These are phyloP conservation scores for Schizonepeta tenuifolia DNA, from an alignment of 257 asterid species.

Conservation along the genomic window DNA sequence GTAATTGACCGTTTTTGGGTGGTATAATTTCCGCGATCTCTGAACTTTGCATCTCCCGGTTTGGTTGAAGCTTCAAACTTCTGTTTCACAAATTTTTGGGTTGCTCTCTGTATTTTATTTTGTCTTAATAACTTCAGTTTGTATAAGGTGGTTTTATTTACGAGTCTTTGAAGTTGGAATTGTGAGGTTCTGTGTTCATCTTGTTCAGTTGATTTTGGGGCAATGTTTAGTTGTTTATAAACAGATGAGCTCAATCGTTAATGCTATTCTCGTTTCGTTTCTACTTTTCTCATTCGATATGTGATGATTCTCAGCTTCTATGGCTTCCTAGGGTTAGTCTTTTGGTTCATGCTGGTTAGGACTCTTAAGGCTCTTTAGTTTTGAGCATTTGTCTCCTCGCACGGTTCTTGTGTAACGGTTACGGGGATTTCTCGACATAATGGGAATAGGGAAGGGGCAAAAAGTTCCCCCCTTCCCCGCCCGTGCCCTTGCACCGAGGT, in stretches of 20 bases:
- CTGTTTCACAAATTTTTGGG: not conserved
- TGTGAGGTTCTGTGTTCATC: no score
- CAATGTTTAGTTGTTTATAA: not conserved
- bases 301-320: not conserved
- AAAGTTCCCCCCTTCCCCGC: no score
- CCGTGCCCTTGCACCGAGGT: no score
- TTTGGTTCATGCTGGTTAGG: no score
- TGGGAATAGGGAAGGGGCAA: no score
- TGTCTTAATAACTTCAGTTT: slow-evolving; percentile 5
- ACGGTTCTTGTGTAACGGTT: no score
- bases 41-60: not conserved
- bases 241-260: not conserved
- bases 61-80: slow-evolving; percentile 1
- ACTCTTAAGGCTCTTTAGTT: no score
- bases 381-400: no score
- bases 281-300: not conserved
- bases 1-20: not conserved
- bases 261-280: not conserved
- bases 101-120: not conserved
- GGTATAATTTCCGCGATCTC: not conserved
- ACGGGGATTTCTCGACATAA: no score
- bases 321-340: no score
- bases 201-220: not conserved
- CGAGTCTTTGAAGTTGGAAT: not conserved
- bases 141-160: not conserved